Base-by-base conservation (phyloP, 1,139 yeast species). In the Candida tropicalis region DNA sequence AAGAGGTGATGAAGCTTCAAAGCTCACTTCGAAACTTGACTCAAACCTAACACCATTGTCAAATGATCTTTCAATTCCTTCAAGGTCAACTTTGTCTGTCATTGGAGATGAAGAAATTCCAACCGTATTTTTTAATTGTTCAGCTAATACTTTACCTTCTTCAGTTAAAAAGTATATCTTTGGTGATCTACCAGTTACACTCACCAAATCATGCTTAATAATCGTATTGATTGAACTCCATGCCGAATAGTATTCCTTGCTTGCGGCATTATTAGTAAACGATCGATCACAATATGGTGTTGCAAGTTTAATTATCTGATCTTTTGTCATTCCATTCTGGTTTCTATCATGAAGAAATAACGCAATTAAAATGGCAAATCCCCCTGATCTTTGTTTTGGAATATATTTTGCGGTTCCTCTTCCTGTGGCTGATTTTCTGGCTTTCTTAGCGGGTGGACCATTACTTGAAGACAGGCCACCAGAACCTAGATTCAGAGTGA, bases 311-410 rank as follows among this genome's bases (percentile, higher is more conserved):
- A 77, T 66, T 8, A 90, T 75, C 40, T 81, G 85, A 9, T 79
- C 79, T 56, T 81, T 85, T 4, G 82, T 73, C 57, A 87, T 59
- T 0, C 90, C 90, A 20, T 58, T 57, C 18, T 73, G 54, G 1
- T 63, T 55, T 8, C 66, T 63, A 54, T 85, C 93, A 24, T 75
- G 62, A 35, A 79, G 69, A 41, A 77, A 70, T 11, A 93, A 63
- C 0, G 86, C 85, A 16, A 90, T 52, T 29, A 93, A 56, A 5
- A 93, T 86, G 0, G 95, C 97, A 65, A 87, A 93, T 0, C 90
- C 95, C 0, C 98, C 97, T 0, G 96, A 81, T 33, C 95, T 68
- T 49, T 81, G 81, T 36, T 75, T 73, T 1, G 99, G 99, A 0
- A 91, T 75, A 59, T 88, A 93, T 34, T 63, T 68, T 45, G 36